Base-by-base conservation (phyloP, 441 rosid species). In the Breynia disticha region DNA sequence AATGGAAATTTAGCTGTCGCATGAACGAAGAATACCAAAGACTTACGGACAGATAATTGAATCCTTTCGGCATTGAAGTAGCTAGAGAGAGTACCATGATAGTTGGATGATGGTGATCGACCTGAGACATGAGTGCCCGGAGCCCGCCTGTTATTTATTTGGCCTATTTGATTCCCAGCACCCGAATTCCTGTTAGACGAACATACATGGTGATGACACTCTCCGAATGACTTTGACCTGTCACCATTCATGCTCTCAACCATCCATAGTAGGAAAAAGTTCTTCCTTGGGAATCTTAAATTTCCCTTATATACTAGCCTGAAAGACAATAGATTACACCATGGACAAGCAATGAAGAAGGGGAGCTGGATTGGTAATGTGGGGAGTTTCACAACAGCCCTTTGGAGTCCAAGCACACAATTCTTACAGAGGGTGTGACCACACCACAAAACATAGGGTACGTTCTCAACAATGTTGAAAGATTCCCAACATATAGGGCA, bases 401-500 rank as follows among this genome's bases (percentile, higher is more conserved):
- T 72, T 54, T 80, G 95, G 61, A 89, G 77, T 8, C 90, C 93
- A 11, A 84, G 56, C 51, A 89, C 77, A 57, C 97, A 89, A 56
- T 73, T 78, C 65, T 80, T 81, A 74, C 97, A 88, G 11, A 88
- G 72, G 28, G 93, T 88, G 55, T 88, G 97, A 63, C 97, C 97
- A 22, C 97, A 88, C 97, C 95, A 88, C 54, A 86, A 67, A 61
- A 86, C 90, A 55, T 81, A 77, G 11, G 97, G 95, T 55, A 83
- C 72, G 58, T 86, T 88, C 70, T 88, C 97, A 46, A 83, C 80
- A 39, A 89, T 77, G 19, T 86, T 83, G 74, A 89, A 86, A 54
- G 83, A 74, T 70, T 89, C 94, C 88, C 94, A 84, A 68, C 95
- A 86, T 48, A 89, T 72, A 0, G 95, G 88, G 64, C 97, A 89